phyloP scores from a whole-genome alignment of 2,329 filamentous ascomycete genomes.

The Aureobasidium sp. region DNA sequence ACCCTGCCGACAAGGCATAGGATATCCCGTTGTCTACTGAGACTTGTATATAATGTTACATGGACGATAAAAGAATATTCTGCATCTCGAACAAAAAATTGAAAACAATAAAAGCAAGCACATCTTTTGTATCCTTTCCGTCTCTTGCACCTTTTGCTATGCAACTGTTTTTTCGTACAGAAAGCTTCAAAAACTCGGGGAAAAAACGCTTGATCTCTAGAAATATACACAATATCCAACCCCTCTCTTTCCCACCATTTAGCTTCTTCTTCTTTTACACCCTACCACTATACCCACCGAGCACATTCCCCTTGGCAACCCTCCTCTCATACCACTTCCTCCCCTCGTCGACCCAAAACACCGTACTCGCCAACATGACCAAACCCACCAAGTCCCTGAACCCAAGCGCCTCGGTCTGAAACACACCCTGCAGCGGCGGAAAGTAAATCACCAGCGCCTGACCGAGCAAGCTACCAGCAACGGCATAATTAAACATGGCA shows the following conservation, averaged over 20 bases:
- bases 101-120: background rate
- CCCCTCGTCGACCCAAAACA: conserved; percentile 91
- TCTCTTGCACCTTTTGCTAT: background rate
- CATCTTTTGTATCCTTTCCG: background rate
- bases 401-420: conserved; percentile 83
- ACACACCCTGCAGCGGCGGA: conserved; percentile 84
- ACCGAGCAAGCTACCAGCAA: conserved; percentile 72
- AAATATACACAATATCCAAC: background rate
- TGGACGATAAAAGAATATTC: background rate
- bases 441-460: conserved; percentile 91
- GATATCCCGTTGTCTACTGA: background rate
- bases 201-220: background rate
- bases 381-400: conserved; percentile 66
- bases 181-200: no score
- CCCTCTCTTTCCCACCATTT: background rate
- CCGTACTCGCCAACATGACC: conserved; percentile 68
- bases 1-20: conserved; percentile 14
- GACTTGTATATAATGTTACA: background rate
- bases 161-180: background rate
- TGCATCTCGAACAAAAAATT: background rate
- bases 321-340: conserved; percentile 63
- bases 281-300: conserved; percentile 9
- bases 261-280: background rate
- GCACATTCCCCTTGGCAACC: conserved; percentile 17
- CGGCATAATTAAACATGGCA: conserved; percentile 93